Conservation (phyloP, 2,329 filamentous ascomycete species). For the Didymella arachidicola region DNA sequence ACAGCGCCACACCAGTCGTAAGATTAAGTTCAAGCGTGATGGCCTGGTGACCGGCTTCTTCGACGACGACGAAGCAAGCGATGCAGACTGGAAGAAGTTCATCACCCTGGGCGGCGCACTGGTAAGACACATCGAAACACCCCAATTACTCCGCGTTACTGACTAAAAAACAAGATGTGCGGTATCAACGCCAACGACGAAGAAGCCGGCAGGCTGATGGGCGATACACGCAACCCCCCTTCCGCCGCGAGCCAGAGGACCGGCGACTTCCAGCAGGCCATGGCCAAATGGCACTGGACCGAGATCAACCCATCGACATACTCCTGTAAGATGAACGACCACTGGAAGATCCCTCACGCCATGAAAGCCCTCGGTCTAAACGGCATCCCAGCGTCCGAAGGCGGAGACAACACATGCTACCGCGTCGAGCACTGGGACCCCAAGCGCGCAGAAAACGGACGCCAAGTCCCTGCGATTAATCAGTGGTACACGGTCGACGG, state of each 20-base stretch:
- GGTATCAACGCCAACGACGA: slow-evolving; percentile 22
- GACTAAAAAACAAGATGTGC: slow-evolving; percentile 6
- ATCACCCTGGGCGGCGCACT: slow-evolving; percentile 25
- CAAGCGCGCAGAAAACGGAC: slow-evolving; percentile 10
- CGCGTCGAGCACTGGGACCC: slow-evolving; percentile 29
- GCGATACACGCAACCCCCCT: slow-evolving; percentile 24
- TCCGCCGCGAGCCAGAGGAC: slow-evolving; percentile 29
- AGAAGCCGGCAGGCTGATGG: slow-evolving; percentile 21
- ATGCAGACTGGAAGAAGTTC: slow-evolving; percentile 21
- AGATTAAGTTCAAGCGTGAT: background rate
- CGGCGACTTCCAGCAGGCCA: slow-evolving; percentile 15
- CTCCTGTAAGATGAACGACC: slow-evolving; percentile 21
- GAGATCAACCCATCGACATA: slow-evolving; percentile 11
- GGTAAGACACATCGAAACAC: background rate
- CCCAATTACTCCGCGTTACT: background rate
- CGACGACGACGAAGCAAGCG: slow-evolving; percentile 23
- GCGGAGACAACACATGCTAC: slow-evolving; percentile 27
- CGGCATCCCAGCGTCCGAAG: slow-evolving; percentile 14
- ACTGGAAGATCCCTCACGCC: slow-evolving; percentile 23
- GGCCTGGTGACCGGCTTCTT: slow-evolving; percentile 13
- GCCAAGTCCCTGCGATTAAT: slow-evolving; percentile 17
- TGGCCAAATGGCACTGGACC: slow-evolving; percentile 28
- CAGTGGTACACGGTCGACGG: slow-evolving; percentile 31
- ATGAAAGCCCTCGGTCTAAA: slow-evolving; percentile 22
- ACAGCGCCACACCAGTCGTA: background rate